Evolutionary conservation across 176 grass and related monocot genomes (phyloP).

Genomic region (Phyllostachys edulis): DNA sequence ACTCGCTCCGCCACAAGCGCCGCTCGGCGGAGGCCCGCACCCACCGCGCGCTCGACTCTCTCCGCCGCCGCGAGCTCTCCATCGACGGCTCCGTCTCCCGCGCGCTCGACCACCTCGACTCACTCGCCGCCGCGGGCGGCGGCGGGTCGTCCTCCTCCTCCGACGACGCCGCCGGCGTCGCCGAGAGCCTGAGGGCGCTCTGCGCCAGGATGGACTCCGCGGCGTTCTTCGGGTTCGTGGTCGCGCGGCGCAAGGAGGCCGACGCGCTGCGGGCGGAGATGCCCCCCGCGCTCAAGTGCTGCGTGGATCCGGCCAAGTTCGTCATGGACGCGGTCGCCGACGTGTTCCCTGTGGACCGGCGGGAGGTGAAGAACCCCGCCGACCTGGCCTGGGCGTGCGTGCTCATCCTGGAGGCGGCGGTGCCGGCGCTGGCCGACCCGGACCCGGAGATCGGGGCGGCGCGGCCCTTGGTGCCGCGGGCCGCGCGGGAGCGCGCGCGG

Average conservation of each 20-base stretch:
- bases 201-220: constrained; percentile 69
- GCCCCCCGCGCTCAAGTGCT: constrained; percentile 55
- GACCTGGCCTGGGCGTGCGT: constrained; percentile 90
- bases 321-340: constrained; percentile 63
- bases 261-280: constrained; percentile 69
- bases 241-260: constrained; percentile 66
- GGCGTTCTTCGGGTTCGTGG: constrained; percentile 58
- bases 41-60: constrained; percentile 43
- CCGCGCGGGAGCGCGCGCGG: constrained; percentile 43
- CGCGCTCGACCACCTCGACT: constrained; percentile 50
- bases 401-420: constrained; percentile 72
- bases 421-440: constrained; percentile 64
- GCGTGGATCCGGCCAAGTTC: constrained; percentile 81
- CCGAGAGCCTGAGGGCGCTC: constrained; percentile 46
- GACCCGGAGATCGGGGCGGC: constrained; percentile 48
- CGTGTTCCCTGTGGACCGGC: constrained; percentile 72
- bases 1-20: constrained; percentile 60
- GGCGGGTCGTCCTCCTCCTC: not conserved
- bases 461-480: constrained; percentile 57
- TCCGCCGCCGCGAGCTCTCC: constrained; percentile 54
- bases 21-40: constrained; percentile 47
- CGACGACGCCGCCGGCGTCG: constrained; percentile 14
- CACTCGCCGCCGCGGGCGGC: constrained; percentile 1
- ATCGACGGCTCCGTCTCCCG: constrained; percentile 55
- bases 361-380: constrained; percentile 52